Evolutionary conservation across 169 alveolate species (phyloP).

Genomic region (Theileria parva): DNA sequence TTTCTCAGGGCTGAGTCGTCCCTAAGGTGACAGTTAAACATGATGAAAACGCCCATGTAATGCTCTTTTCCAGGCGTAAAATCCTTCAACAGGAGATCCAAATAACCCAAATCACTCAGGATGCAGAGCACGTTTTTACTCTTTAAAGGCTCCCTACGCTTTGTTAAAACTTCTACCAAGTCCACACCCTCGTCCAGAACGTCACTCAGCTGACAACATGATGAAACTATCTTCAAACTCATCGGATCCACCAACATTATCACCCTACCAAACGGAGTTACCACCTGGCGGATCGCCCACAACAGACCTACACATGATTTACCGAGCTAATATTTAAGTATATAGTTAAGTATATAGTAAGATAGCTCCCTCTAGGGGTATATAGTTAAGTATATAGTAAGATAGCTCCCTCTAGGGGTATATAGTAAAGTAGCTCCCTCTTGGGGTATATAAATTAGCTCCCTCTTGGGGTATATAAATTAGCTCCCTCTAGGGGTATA

Average conservation of each 20-base stretch:
- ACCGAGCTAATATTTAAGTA: neutral
- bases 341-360: too few relatives aligned
- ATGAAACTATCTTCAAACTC: slow-evolving; percentile 74
- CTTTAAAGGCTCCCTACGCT: slow-evolving; percentile 72
- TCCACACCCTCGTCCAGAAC: slow-evolving; percentile 82
- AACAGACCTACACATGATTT: slow-evolving; percentile 36
- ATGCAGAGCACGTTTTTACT: slow-evolving; percentile 73
- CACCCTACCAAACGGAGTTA: slow-evolving; percentile 60
- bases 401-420: too few relatives aligned
- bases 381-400: too few relatives aligned
- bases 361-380: too few relatives aligned
- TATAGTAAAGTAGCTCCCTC: too few relatives aligned
- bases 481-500: too few relatives aligned
- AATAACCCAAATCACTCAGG: slow-evolving; percentile 54
- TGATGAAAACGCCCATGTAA: slow-evolving; percentile 64
- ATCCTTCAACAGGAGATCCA: slow-evolving; percentile 59
- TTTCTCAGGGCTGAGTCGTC: slow-evolving; percentile 56
- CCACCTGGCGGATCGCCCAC: slow-evolving; percentile 71
- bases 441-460: too few relatives aligned
- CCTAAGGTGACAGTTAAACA: slow-evolving; percentile 66
- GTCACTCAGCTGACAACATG: slow-evolving; percentile 79
- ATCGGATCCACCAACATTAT: slow-evolving; percentile 76
- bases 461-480: too few relatives aligned
- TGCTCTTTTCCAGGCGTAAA: slow-evolving; percentile 57
- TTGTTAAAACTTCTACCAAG: slow-evolving; percentile 71